Evolutionary conservation across 2,329 filamentous ascomycete species (phyloP).

Genomic region (Chrysoporthe deuterocubensis): DNA sequence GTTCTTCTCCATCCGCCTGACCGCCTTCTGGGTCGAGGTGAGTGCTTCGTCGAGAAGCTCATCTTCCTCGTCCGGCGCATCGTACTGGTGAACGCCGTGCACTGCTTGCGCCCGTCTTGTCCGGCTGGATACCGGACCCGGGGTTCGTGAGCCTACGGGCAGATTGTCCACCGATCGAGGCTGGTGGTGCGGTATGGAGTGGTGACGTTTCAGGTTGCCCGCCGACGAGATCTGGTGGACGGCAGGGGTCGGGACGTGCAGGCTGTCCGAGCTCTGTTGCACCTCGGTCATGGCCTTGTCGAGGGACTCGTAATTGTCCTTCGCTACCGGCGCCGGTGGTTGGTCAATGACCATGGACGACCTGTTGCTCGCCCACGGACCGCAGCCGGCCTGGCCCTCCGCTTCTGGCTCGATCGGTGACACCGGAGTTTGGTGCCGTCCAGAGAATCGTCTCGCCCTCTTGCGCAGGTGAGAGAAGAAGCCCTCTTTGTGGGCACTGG

Average conservation of each 20-base stretch:
- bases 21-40: conserved; percentile 74
- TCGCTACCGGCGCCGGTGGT: conserved; percentile 51
- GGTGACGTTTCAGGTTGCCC: conserved; percentile 65
- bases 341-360: conserved; percentile 81
- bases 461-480: conserved; percentile 98
- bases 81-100: conserved; percentile 82
- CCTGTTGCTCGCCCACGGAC: conserved; percentile 84
- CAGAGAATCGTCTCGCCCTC: conserved; percentile 87
- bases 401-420: conserved; percentile 83
- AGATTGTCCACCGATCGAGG: conserved; percentile 68
- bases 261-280: conserved; percentile 53
- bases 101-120: conserved; percentile 78
- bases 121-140: conserved; percentile 73
- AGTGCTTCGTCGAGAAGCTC: conserved; percentile 91
- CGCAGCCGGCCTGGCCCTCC: conserved; percentile 90
- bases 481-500: conserved; percentile 84
- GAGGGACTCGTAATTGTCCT: conserved; percentile 62
- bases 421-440: conserved; percentile 81
- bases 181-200: conserved; percentile 66
- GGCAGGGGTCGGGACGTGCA: conserved; percentile 55
- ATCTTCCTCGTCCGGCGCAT: conserved; percentile 94
- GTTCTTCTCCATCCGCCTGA: conserved; percentile 68
- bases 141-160: conserved; percentile 55
- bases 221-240: conserved; percentile 55
- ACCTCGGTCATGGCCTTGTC: conserved; percentile 62